Base-by-base conservation (phyloP, 345 rosid genomes). In the Hibiscus trionum region DNA sequence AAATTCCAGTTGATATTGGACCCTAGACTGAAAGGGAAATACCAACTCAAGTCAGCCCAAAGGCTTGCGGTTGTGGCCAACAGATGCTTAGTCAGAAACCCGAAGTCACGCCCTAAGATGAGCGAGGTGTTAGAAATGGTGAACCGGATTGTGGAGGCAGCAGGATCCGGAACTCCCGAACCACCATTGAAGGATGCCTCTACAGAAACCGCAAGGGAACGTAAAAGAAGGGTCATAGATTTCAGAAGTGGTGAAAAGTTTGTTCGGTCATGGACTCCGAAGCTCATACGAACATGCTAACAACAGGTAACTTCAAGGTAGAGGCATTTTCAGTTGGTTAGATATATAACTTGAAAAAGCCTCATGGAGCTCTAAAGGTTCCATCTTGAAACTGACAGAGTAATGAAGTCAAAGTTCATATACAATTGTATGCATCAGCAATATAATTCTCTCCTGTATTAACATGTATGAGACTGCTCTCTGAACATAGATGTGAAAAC, bases 61-160 rank as follows among this genome's bases (percentile, higher is more conserved):
- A 88, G 77, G 89, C 88, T 93, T 60, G 78, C 96, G 0, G 83
- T 44, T 10, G 76, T 91, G 69, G 98, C 96, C 59, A 93, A 89
- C 81, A 73, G 82, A 66, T 91, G 98, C 86, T 77, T 93, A 78
- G 81, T 82, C 47, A 85, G 83, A 76, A 87, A 88, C 71, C 85
- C 90, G 16, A 93, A 91, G 80, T 69, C 84, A 47, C 92, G 98
- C 52, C 98, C 97, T 14, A 86, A 84, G 86, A 93, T 93, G 98
- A 91, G 96, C 49, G 91, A 91, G 81, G 98, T 91, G 72, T 77
- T 93, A 80, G 86, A 82, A 72, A 82, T 84, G 93, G 82, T 91
- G 73, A 85, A 65, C 44, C 71, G 67, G 75, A 84, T 91, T 53
- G 82, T 76, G 24, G 88, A 83, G 46, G 78, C 81, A 26, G 62